Evolutionary conservation across 2,329 filamentous ascomycete species (phyloP).

Genomic region (Xylaria sp.): DNA sequence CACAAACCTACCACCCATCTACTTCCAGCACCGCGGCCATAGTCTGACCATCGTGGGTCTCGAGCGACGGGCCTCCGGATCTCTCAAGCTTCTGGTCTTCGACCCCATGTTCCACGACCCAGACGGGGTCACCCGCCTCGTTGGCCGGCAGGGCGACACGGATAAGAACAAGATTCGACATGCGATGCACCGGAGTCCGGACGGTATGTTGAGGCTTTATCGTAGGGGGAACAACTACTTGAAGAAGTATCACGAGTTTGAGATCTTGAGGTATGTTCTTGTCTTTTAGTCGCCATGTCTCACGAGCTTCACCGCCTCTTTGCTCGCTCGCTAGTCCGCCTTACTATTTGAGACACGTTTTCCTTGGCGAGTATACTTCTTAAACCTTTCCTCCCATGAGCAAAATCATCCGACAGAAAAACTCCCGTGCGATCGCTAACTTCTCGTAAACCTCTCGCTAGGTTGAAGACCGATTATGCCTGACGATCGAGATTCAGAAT

Average conservation of each 20-base stretch:
- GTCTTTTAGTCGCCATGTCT: neutral
- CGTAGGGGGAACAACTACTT: slow-evolving; percentile 76
- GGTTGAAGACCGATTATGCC: slow-evolving; percentile 6
- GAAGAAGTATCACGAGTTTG: slow-evolving; percentile 78
- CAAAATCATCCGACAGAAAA: neutral
- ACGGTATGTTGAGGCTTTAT: slow-evolving; percentile 74
- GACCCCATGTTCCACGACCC: slow-evolving; percentile 85
- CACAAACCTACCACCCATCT: slow-evolving; percentile 83
- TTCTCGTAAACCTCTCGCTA: neutral
- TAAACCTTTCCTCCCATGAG: neutral
- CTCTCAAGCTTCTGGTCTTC: slow-evolving; percentile 80
- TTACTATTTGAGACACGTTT: neutral
- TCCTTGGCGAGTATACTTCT: neutral
- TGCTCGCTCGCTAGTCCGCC: neutral
- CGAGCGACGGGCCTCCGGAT: slow-evolving; percentile 73
- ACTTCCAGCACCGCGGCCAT: slow-evolving; percentile 89
- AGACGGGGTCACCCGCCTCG: slow-evolving; percentile 67
- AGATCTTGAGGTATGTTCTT: slow-evolving; percentile 73
- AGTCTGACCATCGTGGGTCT: slow-evolving; percentile 91
- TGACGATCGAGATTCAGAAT: neutral
- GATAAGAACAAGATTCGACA: slow-evolving; percentile 48
- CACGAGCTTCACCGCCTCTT: neutral
- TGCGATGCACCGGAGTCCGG: slow-evolving; percentile 56
- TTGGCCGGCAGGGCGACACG: slow-evolving; percentile 51
- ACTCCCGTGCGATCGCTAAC: slow-evolving; percentile 2